These are phyloP conservation scores for Durusdinium trenchii DNA, from an alignment of 73 alveolate species.

Conservation along the genomic window DNA sequence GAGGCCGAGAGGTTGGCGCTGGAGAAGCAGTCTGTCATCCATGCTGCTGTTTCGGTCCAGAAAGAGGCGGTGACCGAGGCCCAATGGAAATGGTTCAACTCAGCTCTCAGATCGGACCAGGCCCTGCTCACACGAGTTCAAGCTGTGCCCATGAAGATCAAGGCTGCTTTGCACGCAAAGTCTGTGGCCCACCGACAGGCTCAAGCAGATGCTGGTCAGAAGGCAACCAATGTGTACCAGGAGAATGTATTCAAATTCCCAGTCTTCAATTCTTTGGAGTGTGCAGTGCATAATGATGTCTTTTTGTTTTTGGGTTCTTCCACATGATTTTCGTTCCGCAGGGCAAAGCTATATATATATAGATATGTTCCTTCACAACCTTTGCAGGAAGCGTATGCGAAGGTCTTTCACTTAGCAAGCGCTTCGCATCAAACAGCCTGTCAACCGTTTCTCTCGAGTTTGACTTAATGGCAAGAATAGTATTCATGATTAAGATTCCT, in stretches of 20 bases:
- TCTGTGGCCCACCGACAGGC: not conserved
- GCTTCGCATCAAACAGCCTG: no score
- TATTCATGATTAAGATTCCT: no score
- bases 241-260: not conserved
- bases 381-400: no score
- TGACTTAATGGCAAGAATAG: no score
- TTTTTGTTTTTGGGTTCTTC: no score
- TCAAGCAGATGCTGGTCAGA: constrained; percentile 5
- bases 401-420: no score
- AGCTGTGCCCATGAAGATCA: not conserved
- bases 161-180: not conserved
- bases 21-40: not conserved
- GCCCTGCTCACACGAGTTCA: not conserved
- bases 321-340: no score
- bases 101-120: constrained; percentile 26
- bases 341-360: no score
- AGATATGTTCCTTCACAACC: no score
- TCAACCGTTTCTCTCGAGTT: no score
- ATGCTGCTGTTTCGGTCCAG: not conserved
- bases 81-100: not conserved
- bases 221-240: constrained; percentile 25
- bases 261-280: not conserved
- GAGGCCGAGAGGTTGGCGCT: not conserved
- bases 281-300: no score
- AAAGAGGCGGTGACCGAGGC: not conserved